A percentile compares a stretch with the other conserved stretches of the same genome.
Conservation (phyloP, 108 stramenopile genomes). For the Cylindrotheca closterium region DNA sequence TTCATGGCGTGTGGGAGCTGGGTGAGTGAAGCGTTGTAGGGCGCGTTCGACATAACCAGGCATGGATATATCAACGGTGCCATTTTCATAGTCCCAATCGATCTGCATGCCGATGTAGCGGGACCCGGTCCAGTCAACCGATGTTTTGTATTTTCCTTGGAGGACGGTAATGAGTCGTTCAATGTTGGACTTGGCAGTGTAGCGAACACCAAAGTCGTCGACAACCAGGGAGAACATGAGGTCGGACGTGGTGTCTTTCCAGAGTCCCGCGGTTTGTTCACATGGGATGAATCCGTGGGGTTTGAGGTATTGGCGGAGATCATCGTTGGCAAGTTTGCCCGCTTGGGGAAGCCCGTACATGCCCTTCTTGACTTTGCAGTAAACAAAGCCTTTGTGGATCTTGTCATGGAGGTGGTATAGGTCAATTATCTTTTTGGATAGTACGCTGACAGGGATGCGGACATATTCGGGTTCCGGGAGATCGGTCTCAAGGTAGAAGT, state of each 20-base stretch:
- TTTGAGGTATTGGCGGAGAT: neutral
- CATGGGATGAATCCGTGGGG: neutral
- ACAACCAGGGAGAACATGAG: conserved; percentile 49
- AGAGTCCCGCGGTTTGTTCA: conserved; percentile 38
- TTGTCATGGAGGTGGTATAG: conserved; percentile 33
- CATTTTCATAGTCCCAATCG: conserved; percentile 42
- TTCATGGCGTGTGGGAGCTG: conserved; percentile 21
- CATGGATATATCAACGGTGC: conserved; percentile 36
- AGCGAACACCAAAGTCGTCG: conserved; percentile 39
- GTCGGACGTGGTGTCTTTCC: conserved; percentile 30
- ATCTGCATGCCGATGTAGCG: conserved; percentile 30
- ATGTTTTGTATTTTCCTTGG: conserved; percentile 18
- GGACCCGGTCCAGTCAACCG: conserved; percentile 10
- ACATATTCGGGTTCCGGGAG: conserved; percentile 42
- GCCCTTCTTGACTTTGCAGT: conserved; percentile 8
- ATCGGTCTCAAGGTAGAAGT: conserved; percentile 28
- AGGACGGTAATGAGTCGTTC: conserved; percentile 23
- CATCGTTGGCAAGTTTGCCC: conserved; percentile 39
- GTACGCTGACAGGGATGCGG: conserved; percentile 14
- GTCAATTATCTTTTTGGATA: conserved; percentile 28
- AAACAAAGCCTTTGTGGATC: neutral
- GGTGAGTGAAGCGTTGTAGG: conserved; percentile 33
- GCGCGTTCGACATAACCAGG: conserved; percentile 38
- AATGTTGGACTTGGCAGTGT: conserved; percentile 15
- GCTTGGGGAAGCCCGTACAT: conserved; percentile 55